Percentiles rank a stretch among this genome's conserved stretches.
Conservation (phyloP, 495 filamentous ascomycete genomes). For the Hyaloscypha hepaticicola region DNA sequence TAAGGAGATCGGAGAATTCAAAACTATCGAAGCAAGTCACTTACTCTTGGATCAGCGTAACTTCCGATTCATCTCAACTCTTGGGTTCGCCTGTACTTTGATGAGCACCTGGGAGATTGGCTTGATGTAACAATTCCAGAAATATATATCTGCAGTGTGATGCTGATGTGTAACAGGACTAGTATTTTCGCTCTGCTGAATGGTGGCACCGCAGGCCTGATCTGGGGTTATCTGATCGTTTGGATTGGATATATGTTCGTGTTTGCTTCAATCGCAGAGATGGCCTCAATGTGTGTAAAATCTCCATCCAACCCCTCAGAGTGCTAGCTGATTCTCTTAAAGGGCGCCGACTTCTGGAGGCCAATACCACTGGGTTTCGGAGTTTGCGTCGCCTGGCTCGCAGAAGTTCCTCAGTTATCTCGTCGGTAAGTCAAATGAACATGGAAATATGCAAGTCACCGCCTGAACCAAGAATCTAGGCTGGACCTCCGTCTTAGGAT, state of each 20-base stretch:
- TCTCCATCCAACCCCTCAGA: too few relatives aligned
- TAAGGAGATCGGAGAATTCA: not conserved
- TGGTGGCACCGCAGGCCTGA: conserved; percentile 49
- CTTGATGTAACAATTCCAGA: conserved; percentile 26
- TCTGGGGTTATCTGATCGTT: conserved; percentile 50
- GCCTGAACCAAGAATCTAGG: conserved; percentile 30
- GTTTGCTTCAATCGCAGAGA: conserved; percentile 44
- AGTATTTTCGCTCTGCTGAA: conserved; percentile 29
- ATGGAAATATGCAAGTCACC: not conserved
- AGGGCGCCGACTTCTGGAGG: conserved; percentile 45
- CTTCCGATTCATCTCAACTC: conserved; percentile 48
- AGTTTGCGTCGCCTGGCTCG: conserved; percentile 50
- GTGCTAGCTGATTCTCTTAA: not conserved
- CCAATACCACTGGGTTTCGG: conserved; percentile 61
- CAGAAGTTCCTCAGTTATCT: conserved; percentile 61
- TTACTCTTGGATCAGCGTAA: conserved; percentile 30
- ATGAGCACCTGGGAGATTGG: conserved; percentile 47
- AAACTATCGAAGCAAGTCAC: not conserved
- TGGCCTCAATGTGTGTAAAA: conserved; percentile 42
- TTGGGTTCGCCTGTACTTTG: conserved; percentile 45
- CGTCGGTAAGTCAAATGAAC: conserved; percentile 36
- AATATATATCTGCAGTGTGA: not conserved
- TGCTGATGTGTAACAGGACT: conserved; percentile 12
- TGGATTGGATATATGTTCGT: conserved; percentile 47
- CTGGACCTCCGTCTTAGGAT: conserved; percentile 62